Evolutionary conservation across 2,329 filamentous ascomycete genomes (phyloP).

Genomic region (Aspergillus sp.): DNA sequence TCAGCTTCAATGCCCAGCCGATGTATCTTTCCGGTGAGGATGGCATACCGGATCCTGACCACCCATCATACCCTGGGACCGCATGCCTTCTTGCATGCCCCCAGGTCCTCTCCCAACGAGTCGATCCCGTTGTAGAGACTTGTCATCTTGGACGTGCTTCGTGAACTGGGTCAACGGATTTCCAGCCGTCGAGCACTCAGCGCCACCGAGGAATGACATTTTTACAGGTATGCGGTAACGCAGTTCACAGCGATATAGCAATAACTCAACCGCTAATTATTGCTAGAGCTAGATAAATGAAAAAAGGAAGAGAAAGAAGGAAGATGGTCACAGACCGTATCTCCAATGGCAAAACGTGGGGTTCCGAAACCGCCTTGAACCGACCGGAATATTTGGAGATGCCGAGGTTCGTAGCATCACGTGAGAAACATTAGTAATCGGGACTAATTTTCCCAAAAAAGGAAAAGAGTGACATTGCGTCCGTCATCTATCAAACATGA

Average conservation of each 20-base stretch:
- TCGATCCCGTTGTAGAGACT: constrained; percentile 84
- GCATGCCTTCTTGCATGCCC: constrained; percentile 67
- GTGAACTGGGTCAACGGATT: constrained; percentile 97
- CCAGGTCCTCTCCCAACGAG: constrained; percentile 68
- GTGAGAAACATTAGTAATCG: constrained; percentile 5
- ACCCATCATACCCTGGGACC: constrained; percentile 61
- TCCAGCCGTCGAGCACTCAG: constrained; percentile 91
- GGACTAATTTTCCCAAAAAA: neutral
- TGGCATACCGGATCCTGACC: constrained; percentile 63
- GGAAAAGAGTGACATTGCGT: too few species aligned
- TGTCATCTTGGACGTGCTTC: constrained; percentile 95
- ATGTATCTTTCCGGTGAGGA: neutral
- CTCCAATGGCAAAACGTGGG: constrained; percentile 17
- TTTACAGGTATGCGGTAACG: constrained; percentile 12
- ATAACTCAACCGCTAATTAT: neutral
- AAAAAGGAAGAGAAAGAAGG: neutral
- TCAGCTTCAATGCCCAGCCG: constrained; percentile 1
- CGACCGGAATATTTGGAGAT: constrained; percentile 11
- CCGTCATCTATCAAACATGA: neutral
- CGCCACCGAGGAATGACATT: constrained; percentile 95
- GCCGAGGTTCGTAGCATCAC: constrained; percentile 20
- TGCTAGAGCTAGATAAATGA: neutral
- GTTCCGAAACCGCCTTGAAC: constrained; percentile 13
- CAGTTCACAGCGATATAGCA: constrained; percentile 1
- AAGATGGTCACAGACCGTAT: neutral